phyloP scores from a whole-genome alignment of 164 flowering plant genomes.

The Vitis labrusca region DNA sequence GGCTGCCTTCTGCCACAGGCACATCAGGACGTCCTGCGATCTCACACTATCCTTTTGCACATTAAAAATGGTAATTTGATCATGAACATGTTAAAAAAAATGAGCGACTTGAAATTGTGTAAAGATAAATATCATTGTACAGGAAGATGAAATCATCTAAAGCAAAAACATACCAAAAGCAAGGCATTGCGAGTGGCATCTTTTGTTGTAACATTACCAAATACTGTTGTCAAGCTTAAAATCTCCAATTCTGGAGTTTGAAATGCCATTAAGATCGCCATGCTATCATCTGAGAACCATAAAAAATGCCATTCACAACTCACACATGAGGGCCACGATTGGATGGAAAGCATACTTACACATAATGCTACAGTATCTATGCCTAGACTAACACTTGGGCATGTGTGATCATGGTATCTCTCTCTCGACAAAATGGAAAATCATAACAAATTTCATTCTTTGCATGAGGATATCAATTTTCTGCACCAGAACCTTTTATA shows the following conservation, averaged over 20 bases:
- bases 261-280: conserved; percentile 97
- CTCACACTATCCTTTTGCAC: conserved; percentile 98
- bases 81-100: conserved; percentile 33
- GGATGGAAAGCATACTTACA: no score
- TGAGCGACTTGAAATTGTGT: background rate
- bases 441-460: no score
- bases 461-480: no score
- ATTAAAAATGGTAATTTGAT: conserved; percentile 38
- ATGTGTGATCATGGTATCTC: no score
- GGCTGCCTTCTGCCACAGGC: conserved; percentile 92
- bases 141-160: conserved; percentile 2
- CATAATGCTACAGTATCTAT: no score
- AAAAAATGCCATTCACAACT: background rate
- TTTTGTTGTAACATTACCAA: conserved; percentile 79
- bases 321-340: background rate
- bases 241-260: conserved; percentile 76
- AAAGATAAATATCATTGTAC: background rate
- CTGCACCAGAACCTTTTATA: no score
- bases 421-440: no score
- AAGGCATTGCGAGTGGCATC: conserved; percentile 91
- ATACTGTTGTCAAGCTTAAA: conserved; percentile 85
- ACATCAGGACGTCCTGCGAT: conserved; percentile 75
- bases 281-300: conserved; percentile 72
- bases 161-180: conserved; percentile 62
- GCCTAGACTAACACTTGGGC: no score